phyloP scores from a whole-genome alignment of 176 grass and related monocot species.

The Oryza australiensis region DNA sequence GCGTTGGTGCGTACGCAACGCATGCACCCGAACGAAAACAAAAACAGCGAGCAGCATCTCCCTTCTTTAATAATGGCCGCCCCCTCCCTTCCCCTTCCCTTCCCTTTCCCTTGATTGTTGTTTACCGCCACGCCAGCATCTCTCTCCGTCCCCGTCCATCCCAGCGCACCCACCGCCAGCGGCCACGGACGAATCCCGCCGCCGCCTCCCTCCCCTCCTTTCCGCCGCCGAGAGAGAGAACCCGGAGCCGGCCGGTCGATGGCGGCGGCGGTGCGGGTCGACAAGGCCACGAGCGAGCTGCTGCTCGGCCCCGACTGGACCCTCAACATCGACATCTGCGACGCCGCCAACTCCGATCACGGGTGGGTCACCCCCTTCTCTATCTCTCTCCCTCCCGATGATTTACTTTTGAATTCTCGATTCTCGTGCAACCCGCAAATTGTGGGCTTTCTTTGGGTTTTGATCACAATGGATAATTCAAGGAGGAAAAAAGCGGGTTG shows the following conservation, averaged over 20 bases:
- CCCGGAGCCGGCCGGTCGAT: background rate
- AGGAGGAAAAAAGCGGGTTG: background rate
- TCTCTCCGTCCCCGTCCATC: background rate
- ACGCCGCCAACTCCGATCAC: constrained; percentile 67
- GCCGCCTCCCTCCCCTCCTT: too few relatives aligned
- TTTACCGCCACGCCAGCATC: too few relatives aligned
- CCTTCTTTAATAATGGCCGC: too few relatives aligned
- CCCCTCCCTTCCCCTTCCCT: too few relatives aligned
- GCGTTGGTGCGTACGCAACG: too few relatives aligned
- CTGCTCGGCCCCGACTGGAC: constrained; percentile 82
- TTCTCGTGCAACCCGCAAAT: constrained; percentile 7
- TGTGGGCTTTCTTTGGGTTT: background rate
- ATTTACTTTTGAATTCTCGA: background rate
- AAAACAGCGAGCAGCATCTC: too few relatives aligned
- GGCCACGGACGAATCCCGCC: too few relatives aligned
- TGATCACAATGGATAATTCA: background rate
- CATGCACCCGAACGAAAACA: too few relatives aligned
- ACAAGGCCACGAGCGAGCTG: constrained; percentile 93
- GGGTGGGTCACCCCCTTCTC: constrained; percentile 35
- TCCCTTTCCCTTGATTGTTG: too few relatives aligned
- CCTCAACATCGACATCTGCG: constrained; percentile 96
- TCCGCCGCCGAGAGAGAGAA: too few relatives aligned
- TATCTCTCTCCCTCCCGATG: background rate
- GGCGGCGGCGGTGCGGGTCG: constrained; percentile 59
- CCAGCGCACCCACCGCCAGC: background rate